A percentile compares a stretch with the other conserved stretches of the same genome.
phyloP scores from a whole-genome alignment of 768 basidiomycete genomes.

The Suillus alpinus region DNA sequence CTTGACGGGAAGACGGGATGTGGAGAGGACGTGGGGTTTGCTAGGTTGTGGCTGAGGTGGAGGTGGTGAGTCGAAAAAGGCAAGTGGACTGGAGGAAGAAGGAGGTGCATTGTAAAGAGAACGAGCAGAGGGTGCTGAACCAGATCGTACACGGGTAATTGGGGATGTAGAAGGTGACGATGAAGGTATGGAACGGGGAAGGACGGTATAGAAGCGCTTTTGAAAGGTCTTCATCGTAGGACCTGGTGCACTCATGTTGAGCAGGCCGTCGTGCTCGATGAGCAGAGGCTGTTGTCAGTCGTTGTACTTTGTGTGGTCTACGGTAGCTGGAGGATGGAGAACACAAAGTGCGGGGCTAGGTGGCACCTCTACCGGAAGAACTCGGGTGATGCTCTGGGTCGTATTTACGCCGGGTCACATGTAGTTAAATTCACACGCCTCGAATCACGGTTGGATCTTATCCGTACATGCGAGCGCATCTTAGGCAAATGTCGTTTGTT shows the following conservation, averaged over 20 bases:
- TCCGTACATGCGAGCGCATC: too few species aligned
- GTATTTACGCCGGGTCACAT: background rate
- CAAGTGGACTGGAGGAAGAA: slow-evolving; percentile 27
- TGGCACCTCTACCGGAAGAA: background rate
- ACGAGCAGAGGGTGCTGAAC: slow-evolving; percentile 38
- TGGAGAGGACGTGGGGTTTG: slow-evolving; percentile 37
- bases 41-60: slow-evolving; percentile 36
- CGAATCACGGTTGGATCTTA: too few species aligned
- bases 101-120: slow-evolving; percentile 39
- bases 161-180: slow-evolving; percentile 28
- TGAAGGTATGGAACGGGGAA: slow-evolving; percentile 30
- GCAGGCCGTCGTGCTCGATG: background rate
- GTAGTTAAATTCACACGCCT: background rate
- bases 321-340: background rate
- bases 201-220: slow-evolving; percentile 50
- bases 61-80: slow-evolving; percentile 41
- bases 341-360: background rate
- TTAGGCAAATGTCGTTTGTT: too few species aligned
- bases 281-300: background rate
- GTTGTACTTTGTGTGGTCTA: background rate
- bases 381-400: background rate
- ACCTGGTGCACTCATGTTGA: slow-evolving; percentile 34
- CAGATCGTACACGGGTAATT: slow-evolving; percentile 43
- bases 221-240: slow-evolving; percentile 48
- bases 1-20: slow-evolving; percentile 44